A percentile compares a stretch with the other conserved stretches of the same genome.
Conservation (phyloP, 768 basidiomycete genomes). For the Naematelia encephala region DNA sequence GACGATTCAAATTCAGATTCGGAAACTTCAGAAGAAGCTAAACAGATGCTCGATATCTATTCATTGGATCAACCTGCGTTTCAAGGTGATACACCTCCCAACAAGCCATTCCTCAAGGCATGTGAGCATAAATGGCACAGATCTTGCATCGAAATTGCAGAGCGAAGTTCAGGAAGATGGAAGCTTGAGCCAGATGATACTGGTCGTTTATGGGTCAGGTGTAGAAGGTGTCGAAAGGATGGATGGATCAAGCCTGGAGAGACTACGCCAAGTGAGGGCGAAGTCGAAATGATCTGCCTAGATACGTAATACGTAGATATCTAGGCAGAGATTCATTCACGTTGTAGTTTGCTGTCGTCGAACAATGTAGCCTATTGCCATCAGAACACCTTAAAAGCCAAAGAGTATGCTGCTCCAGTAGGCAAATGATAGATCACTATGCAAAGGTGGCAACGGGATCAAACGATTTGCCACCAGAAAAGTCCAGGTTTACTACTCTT, state of each 20-base stretch:
- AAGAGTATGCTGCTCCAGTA: too few relatives aligned
- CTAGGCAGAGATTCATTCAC: neutral
- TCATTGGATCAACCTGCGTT: conserved; percentile 54
- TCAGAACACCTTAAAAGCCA: too few relatives aligned
- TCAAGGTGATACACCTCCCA: neutral
- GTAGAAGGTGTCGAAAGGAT: conserved; percentile 34
- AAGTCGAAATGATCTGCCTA: neutral
- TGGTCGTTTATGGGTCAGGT: conserved; percentile 28
- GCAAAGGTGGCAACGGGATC: too few relatives aligned
- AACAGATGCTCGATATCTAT: conserved; percentile 66
- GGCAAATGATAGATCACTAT: too few relatives aligned
- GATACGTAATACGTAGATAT: neutral
- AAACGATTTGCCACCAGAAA: neutral
- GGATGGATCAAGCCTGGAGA: conserved; percentile 24
- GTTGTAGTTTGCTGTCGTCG: neutral
- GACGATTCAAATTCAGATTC: conserved; percentile 8
- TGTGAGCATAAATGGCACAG: conserved; percentile 26
- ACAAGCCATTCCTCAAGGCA: neutral
- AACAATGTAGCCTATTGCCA: neutral
- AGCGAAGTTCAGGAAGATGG: conserved; percentile 17
- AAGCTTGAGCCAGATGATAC: conserved; percentile 6
- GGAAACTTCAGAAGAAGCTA: neutral
- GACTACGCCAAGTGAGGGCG: neutral
- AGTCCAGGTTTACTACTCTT: neutral
- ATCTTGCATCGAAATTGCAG: conserved; percentile 23